Conservation (phyloP, 2,329 filamentous ascomycete species). For the Epichloe sp. region DNA sequence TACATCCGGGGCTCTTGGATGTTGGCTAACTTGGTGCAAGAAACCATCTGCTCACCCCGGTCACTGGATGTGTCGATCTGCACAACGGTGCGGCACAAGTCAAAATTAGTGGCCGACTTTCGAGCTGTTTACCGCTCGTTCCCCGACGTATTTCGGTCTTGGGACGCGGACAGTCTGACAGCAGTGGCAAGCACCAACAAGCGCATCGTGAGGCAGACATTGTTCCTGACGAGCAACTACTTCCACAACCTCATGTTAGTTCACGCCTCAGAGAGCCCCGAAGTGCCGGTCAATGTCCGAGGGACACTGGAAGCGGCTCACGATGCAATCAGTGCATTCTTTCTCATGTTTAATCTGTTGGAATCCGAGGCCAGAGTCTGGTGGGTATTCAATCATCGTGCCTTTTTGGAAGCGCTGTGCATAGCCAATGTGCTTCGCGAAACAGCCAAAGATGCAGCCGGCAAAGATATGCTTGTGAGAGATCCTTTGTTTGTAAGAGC, state of each 20-base stretch:
- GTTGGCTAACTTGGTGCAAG: slow-evolving; percentile 64
- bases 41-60: slow-evolving; percentile 60
- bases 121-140: slow-evolving; percentile 60
- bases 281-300: slow-evolving; percentile 51
- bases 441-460: slow-evolving; percentile 30
- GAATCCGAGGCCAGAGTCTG: slow-evolving; percentile 62
- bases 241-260: slow-evolving; percentile 73
- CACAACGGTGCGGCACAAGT: slow-evolving; percentile 53
- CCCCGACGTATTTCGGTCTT: slow-evolving; percentile 55
- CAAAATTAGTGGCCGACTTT: slow-evolving; percentile 56
- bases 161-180: slow-evolving; percentile 47
- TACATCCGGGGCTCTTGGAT: slow-evolving; percentile 71
- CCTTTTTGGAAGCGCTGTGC: slow-evolving; percentile 67
- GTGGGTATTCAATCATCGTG: slow-evolving; percentile 76
- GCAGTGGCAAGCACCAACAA: slow-evolving; percentile 45
- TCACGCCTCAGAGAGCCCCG: slow-evolving; percentile 54
- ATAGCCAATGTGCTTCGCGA: slow-evolving; percentile 49
- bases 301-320: slow-evolving; percentile 64
- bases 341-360: slow-evolving; percentile 56
- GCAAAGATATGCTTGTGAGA: slow-evolving; percentile 30
- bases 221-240: slow-evolving; percentile 72
- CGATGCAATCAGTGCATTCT: slow-evolving; percentile 61
- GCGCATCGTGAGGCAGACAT: slow-evolving; percentile 57
- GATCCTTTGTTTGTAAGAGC: slow-evolving; percentile 49
- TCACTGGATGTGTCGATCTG: slow-evolving; percentile 63